Conservation (phyloP, 257 asterid genomes). For the Ophiorrhiza pumila region DNA sequence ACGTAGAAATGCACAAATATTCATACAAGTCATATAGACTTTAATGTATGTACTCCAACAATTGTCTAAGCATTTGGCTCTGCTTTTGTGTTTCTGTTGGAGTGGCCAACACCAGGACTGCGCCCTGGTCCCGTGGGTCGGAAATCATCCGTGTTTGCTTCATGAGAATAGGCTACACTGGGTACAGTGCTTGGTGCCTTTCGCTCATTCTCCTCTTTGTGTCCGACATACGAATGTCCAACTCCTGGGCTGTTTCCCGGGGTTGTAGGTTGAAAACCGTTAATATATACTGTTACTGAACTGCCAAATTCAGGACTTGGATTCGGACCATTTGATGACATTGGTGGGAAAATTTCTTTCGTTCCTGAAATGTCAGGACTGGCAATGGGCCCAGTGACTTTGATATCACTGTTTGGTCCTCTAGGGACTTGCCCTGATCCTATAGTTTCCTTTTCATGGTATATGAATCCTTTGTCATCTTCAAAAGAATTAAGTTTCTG, state of each 20-base stretch:
- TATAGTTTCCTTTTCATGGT: constrained; percentile 13
- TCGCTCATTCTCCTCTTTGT: constrained; percentile 15
- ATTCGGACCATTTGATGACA: constrained; percentile 6
- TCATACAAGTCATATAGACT: constrained; percentile 22
- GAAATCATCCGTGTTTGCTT: constrained; percentile 26
- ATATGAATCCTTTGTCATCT: constrained; percentile 7
- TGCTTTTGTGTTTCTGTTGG: constrained; percentile 21
- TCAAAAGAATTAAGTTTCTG: constrained; percentile 13
- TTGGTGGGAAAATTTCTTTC: constrained; percentile 17
- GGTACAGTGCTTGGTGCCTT: constrained; percentile 8
- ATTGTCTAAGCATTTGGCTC: constrained; percentile 37
- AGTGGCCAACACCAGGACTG: constrained; percentile 65
- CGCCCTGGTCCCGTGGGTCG: constrained; percentile 48
- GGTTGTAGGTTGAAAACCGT: constrained; percentile 38
- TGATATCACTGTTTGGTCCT: constrained; percentile 9
- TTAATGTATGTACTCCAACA: constrained; percentile 2
- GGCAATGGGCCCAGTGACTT: not conserved
- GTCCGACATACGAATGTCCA: constrained; percentile 39
- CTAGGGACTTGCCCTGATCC: constrained; percentile 10
- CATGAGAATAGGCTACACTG: constrained; percentile 9
- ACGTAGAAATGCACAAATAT: constrained; percentile 16
- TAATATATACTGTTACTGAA: constrained; percentile 5
- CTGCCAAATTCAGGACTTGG: constrained; percentile 4
- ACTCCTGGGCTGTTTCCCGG: constrained; percentile 75
- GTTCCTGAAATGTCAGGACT: not conserved